These are phyloP conservation scores for Trametes versicolor DNA, from an alignment of 1,284 basidiomycete genomes.

Conservation along the genomic window DNA sequence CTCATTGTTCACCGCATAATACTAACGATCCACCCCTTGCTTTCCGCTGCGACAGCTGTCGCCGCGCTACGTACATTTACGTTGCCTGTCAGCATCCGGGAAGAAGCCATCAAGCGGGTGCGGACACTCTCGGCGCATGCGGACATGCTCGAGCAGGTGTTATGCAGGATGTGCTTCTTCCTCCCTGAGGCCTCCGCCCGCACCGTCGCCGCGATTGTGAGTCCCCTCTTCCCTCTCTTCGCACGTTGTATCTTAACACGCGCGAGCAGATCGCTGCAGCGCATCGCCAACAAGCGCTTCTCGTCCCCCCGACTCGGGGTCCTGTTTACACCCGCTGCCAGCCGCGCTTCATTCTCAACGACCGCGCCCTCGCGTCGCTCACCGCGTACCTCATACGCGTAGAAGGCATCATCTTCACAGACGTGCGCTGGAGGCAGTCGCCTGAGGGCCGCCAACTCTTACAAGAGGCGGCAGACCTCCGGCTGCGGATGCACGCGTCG, in stretches of 20 bases:
- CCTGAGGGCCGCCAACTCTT: not conserved
- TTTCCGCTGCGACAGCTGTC: slow-evolving; percentile 2
- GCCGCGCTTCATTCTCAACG: slow-evolving; percentile 9
- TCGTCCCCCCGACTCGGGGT: not conserved
- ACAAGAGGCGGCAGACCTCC: not conserved
- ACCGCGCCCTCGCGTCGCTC: slow-evolving; percentile 11
- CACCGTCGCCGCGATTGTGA: slow-evolving; percentile 25
- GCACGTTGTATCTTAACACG: no score
- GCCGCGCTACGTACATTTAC: slow-evolving; percentile 1
- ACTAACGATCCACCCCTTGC: not conserved
- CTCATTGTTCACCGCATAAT: not conserved
- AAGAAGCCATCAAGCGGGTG: slow-evolving; percentile 2
- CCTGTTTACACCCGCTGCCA: not conserved
- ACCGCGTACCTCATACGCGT: slow-evolving; percentile 19
- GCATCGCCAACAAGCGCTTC: slow-evolving; percentile 13
- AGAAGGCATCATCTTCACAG: not conserved
- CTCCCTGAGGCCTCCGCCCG: slow-evolving; percentile 14
- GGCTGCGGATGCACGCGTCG: not conserved
- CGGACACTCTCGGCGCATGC: slow-evolving; percentile 15
- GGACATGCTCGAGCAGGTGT: slow-evolving; percentile 25
- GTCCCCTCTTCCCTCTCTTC: not conserved
- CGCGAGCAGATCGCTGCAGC: slow-evolving; percentile 18
- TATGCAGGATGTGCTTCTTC: slow-evolving; percentile 16
- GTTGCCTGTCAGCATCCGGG: not conserved
- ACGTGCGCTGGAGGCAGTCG: slow-evolving; percentile 9